Conservation (phyloP, 345 rosid genomes). For the Murraya paniculata region DNA sequence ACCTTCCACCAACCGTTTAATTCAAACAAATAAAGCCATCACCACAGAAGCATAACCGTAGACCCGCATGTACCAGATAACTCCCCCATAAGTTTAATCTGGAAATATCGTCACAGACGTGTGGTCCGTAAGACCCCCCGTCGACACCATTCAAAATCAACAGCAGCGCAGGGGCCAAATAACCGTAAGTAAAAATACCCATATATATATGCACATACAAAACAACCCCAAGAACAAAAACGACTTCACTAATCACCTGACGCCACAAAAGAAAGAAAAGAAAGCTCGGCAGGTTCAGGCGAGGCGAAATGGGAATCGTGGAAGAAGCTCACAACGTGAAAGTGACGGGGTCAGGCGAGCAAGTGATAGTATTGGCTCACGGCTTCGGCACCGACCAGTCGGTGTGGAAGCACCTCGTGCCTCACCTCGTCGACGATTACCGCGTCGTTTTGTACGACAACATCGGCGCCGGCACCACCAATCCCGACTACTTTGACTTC, state of each 20-base stretch:
- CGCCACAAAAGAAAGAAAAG: not conserved
- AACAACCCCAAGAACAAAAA: not conserved
- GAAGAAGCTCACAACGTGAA: slow-evolving; percentile 87
- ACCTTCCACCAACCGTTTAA: not conserved
- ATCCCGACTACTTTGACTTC: slow-evolving; percentile 86
- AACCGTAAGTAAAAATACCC: no score
- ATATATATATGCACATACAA: no score
- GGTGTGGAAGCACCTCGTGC: slow-evolving; percentile 85
- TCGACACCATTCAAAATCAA: not conserved
- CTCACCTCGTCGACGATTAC: slow-evolving; percentile 67
- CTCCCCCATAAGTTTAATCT: not conserved
- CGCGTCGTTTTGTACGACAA: slow-evolving; percentile 74
- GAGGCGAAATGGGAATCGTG: slow-evolving; percentile 53
- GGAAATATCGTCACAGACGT: not conserved
- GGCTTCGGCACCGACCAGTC: slow-evolving; percentile 97
- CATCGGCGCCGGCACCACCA: slow-evolving; percentile 93
- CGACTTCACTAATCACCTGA: not conserved
- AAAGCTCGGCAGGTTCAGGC: not conserved
- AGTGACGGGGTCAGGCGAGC: slow-evolving; percentile 62
- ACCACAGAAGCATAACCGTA: not conserved
- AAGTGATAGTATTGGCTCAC: slow-evolving; percentile 61
- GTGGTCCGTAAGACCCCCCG: slow-evolving; percentile 9
- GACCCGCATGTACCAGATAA: not conserved
- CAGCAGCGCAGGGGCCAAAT: no score
- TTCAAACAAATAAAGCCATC: not conserved